Evolutionary conservation across 768 basidiomycete species (phyloP), one percentile per base, ranked within the genome.

Genomic region (Suillus brevipes): DNA sequence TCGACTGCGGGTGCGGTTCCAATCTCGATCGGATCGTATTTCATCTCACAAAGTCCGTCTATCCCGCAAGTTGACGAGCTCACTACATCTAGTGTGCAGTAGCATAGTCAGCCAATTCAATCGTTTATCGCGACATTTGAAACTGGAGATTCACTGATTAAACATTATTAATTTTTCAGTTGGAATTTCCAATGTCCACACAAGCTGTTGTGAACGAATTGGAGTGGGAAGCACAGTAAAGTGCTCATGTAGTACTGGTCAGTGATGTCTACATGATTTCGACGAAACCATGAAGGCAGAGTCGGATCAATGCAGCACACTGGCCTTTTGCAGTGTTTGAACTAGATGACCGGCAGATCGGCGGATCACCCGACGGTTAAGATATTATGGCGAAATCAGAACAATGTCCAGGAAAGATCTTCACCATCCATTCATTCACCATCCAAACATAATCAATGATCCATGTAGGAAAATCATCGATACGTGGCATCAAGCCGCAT

Each of bases 401-500:
- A 31, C 18, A 53, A 52, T 18, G 9, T 13, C 18, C 9, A 12
- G 31, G 52, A 12, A 34, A 55, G 52, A 55, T 10, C 31, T 34
- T 34, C 52, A 34, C 16, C 10, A 55, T 34, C 16, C 10, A 55
- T 34, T 9, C 6, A 53, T 31, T 31, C 31, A 34, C 12, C 53
- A 20, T 34, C 10, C 53, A 55, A 5, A 31, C 28, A 31, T 5
- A n/a, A 55, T n/a, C 20, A 13, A 36, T 6, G 34, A 36, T 36
- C 12, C 31, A 34, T 13, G 31, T 20, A 12, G 31, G 18, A 12
- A 3, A 36, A 34, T 64, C 47, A 56, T 25, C 6, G 79, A 70
- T 82, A 83, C 34, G 67, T 72, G 2, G 78, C 76, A 9, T 78
- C 73, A 28, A 84, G 62, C 43, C 82, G 76, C 58, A 77, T 77